Evolutionary conservation across 1,284 basidiomycete genomes (phyloP).

Genomic region (Trichosporon coremiiforme): DNA sequence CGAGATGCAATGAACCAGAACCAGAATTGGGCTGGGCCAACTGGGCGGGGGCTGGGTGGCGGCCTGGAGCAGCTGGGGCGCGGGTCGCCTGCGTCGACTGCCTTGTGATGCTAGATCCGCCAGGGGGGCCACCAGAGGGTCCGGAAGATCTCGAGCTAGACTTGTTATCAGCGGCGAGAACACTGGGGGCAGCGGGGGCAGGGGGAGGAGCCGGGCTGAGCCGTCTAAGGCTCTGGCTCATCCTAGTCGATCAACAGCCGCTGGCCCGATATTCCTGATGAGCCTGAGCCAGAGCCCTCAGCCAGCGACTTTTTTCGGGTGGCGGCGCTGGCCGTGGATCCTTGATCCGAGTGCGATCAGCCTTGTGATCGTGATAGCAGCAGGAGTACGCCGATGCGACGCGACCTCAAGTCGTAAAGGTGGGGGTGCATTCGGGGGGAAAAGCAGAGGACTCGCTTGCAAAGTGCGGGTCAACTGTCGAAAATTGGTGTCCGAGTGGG

Average conservation of each 20-base stretch:
- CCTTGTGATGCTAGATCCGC: neutral
- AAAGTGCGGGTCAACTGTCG: neutral
- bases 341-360: neutral
- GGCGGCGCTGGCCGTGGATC: constrained; percentile 8
- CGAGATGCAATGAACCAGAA: neutral
- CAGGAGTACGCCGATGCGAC: constrained; percentile 2
- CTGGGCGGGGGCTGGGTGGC: too few species aligned
- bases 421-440: neutral
- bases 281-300: neutral
- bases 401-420: neutral
- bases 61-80: too few species aligned
- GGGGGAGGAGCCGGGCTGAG: constrained; percentile 2
- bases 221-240: constrained; percentile 17
- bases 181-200: too few species aligned
- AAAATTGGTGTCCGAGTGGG: constrained; percentile 4
- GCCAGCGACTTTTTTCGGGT: neutral
- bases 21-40: neutral
- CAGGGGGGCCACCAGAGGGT: neutral
- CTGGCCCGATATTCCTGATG: too few species aligned
- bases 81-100: neutral
- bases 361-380: neutral
- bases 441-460: neutral
- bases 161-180: neutral
- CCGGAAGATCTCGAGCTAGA: constrained; percentile 3
- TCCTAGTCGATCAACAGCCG: neutral